These are phyloP conservation scores for Casuarina cunninghamiana DNA, from an alignment of 306 rosid genomes.

Conservation along the genomic window DNA sequence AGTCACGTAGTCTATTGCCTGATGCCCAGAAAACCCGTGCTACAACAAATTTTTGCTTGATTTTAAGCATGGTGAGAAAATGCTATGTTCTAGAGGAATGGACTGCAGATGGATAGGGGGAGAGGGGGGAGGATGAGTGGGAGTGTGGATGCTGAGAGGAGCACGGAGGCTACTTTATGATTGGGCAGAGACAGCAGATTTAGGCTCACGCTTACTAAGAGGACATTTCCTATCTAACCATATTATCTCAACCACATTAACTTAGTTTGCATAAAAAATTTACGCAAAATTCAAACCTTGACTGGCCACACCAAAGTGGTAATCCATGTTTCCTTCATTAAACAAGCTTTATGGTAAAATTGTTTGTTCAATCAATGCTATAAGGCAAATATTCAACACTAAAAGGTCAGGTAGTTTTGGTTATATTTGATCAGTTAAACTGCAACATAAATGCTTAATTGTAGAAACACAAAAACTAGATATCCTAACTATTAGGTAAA, in stretches of 20 bases:
- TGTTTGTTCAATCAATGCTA: not conserved
- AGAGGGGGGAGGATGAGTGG: no score
- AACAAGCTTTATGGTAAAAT: no score
- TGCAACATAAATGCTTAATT: not conserved
- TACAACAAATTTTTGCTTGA: not conserved
- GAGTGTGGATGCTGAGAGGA: no score
- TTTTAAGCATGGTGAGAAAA: not conserved
- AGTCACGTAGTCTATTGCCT: not conserved
- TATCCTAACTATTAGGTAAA: not conserved
- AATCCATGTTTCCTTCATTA: not conserved
- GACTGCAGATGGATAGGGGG: no score
- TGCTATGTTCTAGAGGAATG: no score
- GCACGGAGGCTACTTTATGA: no score
- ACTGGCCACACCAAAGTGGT: not conserved
- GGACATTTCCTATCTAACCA: not conserved
- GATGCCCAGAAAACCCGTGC: not conserved
- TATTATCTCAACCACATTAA: not conserved
- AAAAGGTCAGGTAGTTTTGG: not conserved
- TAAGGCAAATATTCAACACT: not conserved
- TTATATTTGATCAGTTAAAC: not conserved
- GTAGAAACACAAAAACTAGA: not conserved
- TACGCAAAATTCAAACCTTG: not conserved
- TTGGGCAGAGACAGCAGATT: not conserved
- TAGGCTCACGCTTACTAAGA: not conserved
- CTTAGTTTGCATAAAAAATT: not conserved